Percentiles rank a stretch among this genome's conserved stretches.
Conservation (phyloP, 1,284 basidiomycete genomes). For the Cryptococcus jaspeensis region DNA sequence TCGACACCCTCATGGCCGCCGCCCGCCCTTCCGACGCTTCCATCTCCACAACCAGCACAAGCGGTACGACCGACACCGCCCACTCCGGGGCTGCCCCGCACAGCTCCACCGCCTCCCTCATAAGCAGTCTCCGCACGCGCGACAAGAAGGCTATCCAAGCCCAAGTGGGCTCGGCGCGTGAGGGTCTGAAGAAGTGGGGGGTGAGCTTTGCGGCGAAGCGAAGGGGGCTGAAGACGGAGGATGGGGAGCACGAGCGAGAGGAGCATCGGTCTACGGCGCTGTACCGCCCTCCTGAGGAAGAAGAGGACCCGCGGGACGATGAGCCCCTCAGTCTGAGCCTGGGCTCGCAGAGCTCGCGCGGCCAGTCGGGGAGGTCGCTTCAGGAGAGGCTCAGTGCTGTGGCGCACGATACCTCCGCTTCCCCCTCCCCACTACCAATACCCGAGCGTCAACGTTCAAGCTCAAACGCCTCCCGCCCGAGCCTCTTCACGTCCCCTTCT, state of each 20-base stretch:
- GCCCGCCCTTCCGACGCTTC: background rate
- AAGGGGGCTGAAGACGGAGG: slow-evolving; percentile 13
- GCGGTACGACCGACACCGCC: background rate
- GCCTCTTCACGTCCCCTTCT: slow-evolving; percentile 15
- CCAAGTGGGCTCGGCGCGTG: slow-evolving; percentile 62
- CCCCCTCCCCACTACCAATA: slow-evolving; percentile 1
- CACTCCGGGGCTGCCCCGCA: background rate
- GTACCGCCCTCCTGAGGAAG: slow-evolving; percentile 35
- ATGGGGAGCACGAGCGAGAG: slow-evolving; percentile 9
- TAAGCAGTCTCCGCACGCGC: slow-evolving; percentile 60
- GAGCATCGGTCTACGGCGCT: slow-evolving; percentile 22
- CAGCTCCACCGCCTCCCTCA: slow-evolving; percentile 40
- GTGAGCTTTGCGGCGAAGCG: slow-evolving; percentile 60
- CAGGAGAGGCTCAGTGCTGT: slow-evolving; percentile 44
- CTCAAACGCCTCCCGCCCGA: slow-evolving; percentile 12
- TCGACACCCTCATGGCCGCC: too few relatives aligned
- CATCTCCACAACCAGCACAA: background rate
- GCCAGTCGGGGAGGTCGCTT: slow-evolving; percentile 13
- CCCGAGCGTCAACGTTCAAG: slow-evolving; percentile 10
- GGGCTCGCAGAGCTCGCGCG: background rate
- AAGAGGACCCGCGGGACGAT: slow-evolving; percentile 23
- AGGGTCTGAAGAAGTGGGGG: slow-evolving; percentile 84
- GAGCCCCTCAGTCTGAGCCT: background rate
- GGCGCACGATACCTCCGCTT: slow-evolving; percentile 16
- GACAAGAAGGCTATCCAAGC: slow-evolving; percentile 80